Evolutionary conservation across 768 basidiomycete species (phyloP), one percentile per base, ranked within the genome.

Genomic region (Boletellus ananiceps): DNA sequence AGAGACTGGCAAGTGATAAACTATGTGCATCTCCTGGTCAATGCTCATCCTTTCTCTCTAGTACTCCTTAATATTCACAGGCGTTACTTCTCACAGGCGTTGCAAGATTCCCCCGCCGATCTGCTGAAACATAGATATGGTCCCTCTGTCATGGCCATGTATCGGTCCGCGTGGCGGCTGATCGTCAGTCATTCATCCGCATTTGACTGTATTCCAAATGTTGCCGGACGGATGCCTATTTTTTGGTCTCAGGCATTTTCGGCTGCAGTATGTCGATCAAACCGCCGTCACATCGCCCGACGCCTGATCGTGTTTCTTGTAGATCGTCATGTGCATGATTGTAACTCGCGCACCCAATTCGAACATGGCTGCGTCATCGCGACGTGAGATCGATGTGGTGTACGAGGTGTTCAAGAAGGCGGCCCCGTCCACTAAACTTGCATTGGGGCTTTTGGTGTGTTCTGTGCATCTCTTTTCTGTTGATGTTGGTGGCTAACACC

Each of bases 221-320:
- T 79, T 5, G 57, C 80, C 4, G 61, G 71, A 8, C 70, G 84
- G 9, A 56, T 80, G 27, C 73, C 71, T 14, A 54, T 81, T 9
- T 64, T 78, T n/a, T 88, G 86, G 83, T 86, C 84, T 12, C 78
- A 82, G 32, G 75, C 74, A 3, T 66, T 87, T 21, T 82, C 84
- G 4, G 82, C 82, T 4, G 77, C 78, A 6, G 86, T 88, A 58
- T 54, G 83, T 67, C 9, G 4, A 21, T 39, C 16, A 15, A 38
- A 32, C 15, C 12, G 33, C 38, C 15, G 21, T 31, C 23, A 4
- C 19, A 11, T n/a, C 15, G 15, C 42, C 8, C 36, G 21, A 38
- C 40, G 21, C 14, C 47, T 47, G 32, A 50, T 40, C 27, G 15
- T 23, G 12, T 44, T 43, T 19, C 21, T 27, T 14, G 15, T 57